These are phyloP conservation scores for Aureobasidium sp. DNA, from an alignment of 2,329 filamentous ascomycete species.

Conservation along the genomic window DNA sequence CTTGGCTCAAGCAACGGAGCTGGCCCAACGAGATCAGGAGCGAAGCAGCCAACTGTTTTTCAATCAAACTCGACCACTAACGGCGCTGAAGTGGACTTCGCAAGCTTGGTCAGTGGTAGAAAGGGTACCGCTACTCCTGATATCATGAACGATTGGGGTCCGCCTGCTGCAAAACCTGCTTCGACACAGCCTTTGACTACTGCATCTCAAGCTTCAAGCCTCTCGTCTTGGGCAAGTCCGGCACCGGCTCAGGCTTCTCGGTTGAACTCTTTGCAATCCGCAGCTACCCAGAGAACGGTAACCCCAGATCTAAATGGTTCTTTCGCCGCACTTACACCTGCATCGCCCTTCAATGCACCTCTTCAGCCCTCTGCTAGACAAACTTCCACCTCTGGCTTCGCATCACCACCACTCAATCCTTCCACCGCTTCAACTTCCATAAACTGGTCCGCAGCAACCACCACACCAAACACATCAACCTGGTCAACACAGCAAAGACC, in stretches of 20 bases:
- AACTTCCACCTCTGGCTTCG: slow-evolving; percentile 16
- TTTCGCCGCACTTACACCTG: slow-evolving; percentile 30
- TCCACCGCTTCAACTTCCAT: slow-evolving; percentile 33
- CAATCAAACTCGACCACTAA: slow-evolving; percentile 27
- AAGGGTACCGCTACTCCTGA: slow-evolving; percentile 34
- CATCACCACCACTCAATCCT: slow-evolving; percentile 20
- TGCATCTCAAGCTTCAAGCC: slow-evolving; percentile 29
- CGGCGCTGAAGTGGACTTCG: slow-evolving; percentile 71
- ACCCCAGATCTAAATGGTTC: slow-evolving; percentile 29
- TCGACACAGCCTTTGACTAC: slow-evolving; percentile 24
- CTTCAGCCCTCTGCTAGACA: slow-evolving; percentile 21
- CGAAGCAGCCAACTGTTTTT: slow-evolving; percentile 50
- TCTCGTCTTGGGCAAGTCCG: slow-evolving; percentile 38
- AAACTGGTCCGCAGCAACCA: slow-evolving; percentile 44
- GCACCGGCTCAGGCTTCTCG: not conserved
- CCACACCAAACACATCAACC: slow-evolving; percentile 12
- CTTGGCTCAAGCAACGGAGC: slow-evolving; percentile 52
- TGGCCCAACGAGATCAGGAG: slow-evolving; percentile 35
- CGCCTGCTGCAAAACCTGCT: slow-evolving; percentile 28
- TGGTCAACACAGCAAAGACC: slow-evolving; percentile 16
- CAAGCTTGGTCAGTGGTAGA: slow-evolving; percentile 77
- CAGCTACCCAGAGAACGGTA: slow-evolving; percentile 23
- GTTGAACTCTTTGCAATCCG: slow-evolving; percentile 15
- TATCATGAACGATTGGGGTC: slow-evolving; percentile 39
- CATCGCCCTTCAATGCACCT: slow-evolving; percentile 28